phyloP scores from a whole-genome alignment of 352 stramenopile genomes.

The Peronospora tabacina region DNA sequence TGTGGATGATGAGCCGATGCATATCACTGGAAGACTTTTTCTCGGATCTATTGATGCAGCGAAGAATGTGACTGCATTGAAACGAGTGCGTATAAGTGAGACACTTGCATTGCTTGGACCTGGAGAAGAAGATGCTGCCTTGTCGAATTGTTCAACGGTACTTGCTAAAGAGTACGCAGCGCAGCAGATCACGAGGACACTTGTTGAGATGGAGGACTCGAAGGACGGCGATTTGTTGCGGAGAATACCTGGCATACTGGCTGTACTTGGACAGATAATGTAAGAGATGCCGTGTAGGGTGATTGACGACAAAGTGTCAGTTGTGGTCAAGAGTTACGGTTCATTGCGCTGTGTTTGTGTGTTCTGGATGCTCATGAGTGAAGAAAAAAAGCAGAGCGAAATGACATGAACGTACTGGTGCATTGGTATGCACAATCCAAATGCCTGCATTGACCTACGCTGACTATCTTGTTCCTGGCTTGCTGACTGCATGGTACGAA shows the following conservation, averaged over 20 bases:
- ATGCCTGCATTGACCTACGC: not conserved
- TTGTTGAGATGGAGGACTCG: conserved; percentile 46
- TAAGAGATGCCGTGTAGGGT: conserved; percentile 10
- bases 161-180: conserved; percentile 4
- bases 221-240: conserved; percentile 41
- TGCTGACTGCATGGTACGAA: not conserved
- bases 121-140: conserved; percentile 19
- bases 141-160: conserved; percentile 1
- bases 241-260: conserved; percentile 37
- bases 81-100: conserved; percentile 29
- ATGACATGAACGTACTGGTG: conserved; percentile 51
- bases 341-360: not conserved
- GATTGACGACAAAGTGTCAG: not conserved
- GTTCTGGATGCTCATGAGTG: not conserved
- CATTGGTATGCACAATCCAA: conserved; percentile 40
- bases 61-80: conserved; percentile 35
- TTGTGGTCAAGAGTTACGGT: not conserved
- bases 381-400: conserved; percentile 28
- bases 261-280: conserved; percentile 29
- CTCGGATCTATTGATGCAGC: conserved; percentile 66
- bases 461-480: not conserved
- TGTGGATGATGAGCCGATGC: conserved; percentile 53
- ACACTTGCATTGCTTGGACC: conserved; percentile 37
- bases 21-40: conserved; percentile 35
- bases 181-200: conserved; percentile 11